Base-by-base conservation (phyloP, 2,329 filamentous ascomycete species). In the Fragosphaeria purpurea region DNA sequence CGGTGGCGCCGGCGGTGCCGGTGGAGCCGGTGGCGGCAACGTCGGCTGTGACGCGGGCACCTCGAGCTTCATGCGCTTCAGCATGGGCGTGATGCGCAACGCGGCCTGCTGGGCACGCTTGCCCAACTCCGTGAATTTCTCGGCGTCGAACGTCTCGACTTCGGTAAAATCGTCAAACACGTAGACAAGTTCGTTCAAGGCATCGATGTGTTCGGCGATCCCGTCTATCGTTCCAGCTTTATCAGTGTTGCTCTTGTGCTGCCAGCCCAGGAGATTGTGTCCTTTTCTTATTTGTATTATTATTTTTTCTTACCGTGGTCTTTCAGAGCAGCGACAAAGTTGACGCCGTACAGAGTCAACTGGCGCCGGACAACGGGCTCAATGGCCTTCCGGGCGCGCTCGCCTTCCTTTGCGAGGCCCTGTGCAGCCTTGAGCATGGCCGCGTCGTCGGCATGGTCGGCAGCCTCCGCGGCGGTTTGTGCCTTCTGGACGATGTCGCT, bases 91-190 rank as follows among this genome's bases (percentile, higher is more conserved):
- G 10, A 78, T 71, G 47, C 65, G 67, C 1, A 73, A 69, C 1
- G 75, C 75, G 1, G 71, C 68, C 47, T 70, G 70, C 49, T 74
- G 69, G 12, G 73, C 74, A 5, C 70, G 58, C 39, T 67, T 67
- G 57, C 74, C 72, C 4, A 79, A 63, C 55, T 74, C 68, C 13
- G 65, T 61, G 49, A 73, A 80, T 53, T 73, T 75, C 13, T 66
- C 67, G 32, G 65, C 61, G n/a, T 79, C 73, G 53, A 79, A 80
- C 31, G 67, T 67, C 37, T 75, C 70, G 11, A 63, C 57, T 46
- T 76, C 72, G 53, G 73, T 62, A 55, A 67, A 77, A 48, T 80
- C 76, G 50, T 80, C 77, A 56, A 80, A 79, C 47, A 75, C 76
- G 70, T 75, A 80, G 6, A 79, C 62, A 31, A 77, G 58, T 44